Percentiles rank a stretch among this genome's conserved stretches.
These are phyloP conservation scores for Paracoccidioides lutzii DNA, from an alignment of 2,329 filamentous ascomycete genomes.

Conservation along the genomic window DNA sequence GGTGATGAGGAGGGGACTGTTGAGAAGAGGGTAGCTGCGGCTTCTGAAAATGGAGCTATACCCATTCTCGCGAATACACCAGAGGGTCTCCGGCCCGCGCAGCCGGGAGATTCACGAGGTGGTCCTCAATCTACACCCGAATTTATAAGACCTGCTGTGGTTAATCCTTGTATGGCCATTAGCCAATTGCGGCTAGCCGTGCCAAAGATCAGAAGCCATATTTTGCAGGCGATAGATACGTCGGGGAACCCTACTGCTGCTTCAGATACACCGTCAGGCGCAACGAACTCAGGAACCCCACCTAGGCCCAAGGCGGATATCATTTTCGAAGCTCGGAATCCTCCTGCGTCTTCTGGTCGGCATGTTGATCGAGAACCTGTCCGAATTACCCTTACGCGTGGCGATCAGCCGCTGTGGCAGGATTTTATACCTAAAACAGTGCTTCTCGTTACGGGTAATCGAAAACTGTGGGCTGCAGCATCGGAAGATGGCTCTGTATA, in stretches of 20 bases:
- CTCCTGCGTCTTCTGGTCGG: constrained; percentile 48
- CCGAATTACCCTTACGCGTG: constrained; percentile 66
- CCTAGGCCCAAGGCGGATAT: constrained; percentile 51
- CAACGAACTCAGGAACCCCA: constrained; percentile 25
- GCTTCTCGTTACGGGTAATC: constrained; percentile 80
- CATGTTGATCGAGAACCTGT: constrained; percentile 63
- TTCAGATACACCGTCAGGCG: constrained; percentile 3
- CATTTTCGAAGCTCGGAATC: constrained; percentile 81
- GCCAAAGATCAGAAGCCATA: constrained; percentile 70
- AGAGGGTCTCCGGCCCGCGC: constrained; percentile 65
- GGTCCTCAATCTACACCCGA: constrained; percentile 61
- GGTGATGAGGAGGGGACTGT: constrained; percentile 57
- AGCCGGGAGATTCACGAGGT: constrained; percentile 35
- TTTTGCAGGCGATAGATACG: constrained; percentile 63
- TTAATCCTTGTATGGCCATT: constrained; percentile 67
- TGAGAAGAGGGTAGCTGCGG: constrained; percentile 46
- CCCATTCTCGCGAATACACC: constrained; percentile 63
- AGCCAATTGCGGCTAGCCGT: constrained; percentile 79
- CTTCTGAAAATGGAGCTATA: constrained; percentile 53
- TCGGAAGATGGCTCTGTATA: constrained; percentile 88
- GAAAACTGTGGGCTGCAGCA: constrained; percentile 79
- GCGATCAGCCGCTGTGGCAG: constrained; percentile 76
- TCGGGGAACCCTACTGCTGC: constrained; percentile 32
- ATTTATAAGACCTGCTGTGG: constrained; percentile 73
- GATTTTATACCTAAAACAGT: constrained; percentile 81